A percentile compares a stretch with the other conserved stretches of the same genome.
These are phyloP conservation scores for Musa beccarii DNA, from an alignment of 176 grass and related monocot genomes.

Conservation along the genomic window DNA sequence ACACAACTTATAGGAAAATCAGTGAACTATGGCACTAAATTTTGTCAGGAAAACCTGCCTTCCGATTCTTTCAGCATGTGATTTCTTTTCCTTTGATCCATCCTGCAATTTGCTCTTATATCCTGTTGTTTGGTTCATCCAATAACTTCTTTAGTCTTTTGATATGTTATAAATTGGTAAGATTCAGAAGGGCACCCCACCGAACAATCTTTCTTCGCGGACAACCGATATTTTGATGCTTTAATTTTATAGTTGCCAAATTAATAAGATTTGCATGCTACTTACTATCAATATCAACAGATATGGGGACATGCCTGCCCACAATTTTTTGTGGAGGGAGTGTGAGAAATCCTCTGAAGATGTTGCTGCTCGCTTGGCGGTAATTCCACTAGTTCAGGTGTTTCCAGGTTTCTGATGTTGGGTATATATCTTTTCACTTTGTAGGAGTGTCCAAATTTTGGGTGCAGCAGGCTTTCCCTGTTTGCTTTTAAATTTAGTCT, in stretches of 20 bases:
- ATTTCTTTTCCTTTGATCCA: not conserved
- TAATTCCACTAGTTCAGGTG: constrained; percentile 89
- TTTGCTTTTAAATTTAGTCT: constrained; percentile 8
- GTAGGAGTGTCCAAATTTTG: not conserved
- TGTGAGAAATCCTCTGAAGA: constrained; percentile 72
- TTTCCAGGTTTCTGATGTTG: not conserved
- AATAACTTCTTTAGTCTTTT: too few species aligned
- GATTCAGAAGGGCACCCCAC: too few species aligned
- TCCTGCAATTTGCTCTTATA: not conserved
- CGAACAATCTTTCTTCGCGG: too few species aligned
- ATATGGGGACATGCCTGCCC: constrained; percentile 90
- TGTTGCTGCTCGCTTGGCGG: constrained; percentile 81
- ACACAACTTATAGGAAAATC: not conserved
- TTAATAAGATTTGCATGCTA: not conserved
- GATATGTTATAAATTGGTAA: too few species aligned
- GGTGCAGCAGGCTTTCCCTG: not conserved
- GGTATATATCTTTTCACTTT: not conserved
- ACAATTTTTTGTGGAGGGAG: constrained; percentile 86
- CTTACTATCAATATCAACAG: constrained; percentile 23
- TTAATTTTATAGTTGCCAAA: not conserved
- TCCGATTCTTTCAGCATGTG: not conserved
- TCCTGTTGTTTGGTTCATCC: too few species aligned
- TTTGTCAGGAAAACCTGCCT: not conserved
- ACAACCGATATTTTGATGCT: too few species aligned
- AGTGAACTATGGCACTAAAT: not conserved